phyloP scores from a whole-genome alignment of 2,329 filamentous ascomycete species.

The Ophiosphaerella narmari region DNA sequence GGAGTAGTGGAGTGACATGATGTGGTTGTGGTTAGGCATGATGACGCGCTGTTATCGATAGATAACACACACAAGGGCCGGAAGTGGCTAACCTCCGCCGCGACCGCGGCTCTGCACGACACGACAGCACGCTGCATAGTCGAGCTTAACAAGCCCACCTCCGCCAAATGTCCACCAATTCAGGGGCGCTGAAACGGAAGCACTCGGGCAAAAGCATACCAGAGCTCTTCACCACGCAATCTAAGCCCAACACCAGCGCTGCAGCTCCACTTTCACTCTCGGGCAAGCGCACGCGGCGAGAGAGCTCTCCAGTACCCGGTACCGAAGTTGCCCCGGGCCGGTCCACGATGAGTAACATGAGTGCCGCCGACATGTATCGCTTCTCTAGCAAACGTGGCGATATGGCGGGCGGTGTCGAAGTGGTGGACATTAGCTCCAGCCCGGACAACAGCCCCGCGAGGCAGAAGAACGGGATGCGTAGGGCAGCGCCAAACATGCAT shows the following conservation, averaged over 20 bases:
- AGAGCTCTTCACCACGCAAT: constrained; percentile 43
- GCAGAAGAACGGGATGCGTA: constrained; percentile 44
- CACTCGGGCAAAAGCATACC: constrained; percentile 42
- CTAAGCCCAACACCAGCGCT: constrained; percentile 35
- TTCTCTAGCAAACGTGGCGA: constrained; percentile 38
- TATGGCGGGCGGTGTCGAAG: constrained; percentile 17
- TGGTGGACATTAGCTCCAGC: constrained; percentile 39
- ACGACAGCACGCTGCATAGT: constrained; percentile 4
- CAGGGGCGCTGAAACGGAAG: constrained; percentile 44
- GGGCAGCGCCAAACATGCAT: constrained; percentile 69
- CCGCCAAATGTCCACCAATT: constrained; percentile 40
- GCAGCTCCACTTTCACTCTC: constrained; percentile 34
- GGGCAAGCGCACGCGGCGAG: constrained; percentile 37
- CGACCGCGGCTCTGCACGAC: constrained; percentile 17
- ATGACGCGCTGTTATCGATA: constrained; percentile 1
- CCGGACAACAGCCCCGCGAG: constrained; percentile 51
- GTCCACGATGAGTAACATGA: constrained; percentile 26
- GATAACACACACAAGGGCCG: constrained; percentile 1
- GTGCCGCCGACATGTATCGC: constrained; percentile 42
- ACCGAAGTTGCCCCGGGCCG: constrained; percentile 15
- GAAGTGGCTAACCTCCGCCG: constrained; percentile 20
- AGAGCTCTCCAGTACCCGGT: constrained; percentile 22
- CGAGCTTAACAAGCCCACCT: constrained; percentile 20
- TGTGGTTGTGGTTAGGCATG: too few relatives aligned
- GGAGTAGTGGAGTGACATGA: too few relatives aligned